These are phyloP conservation scores for Pugionium dolabratum DNA, from an alignment of 345 rosid species.

Conservation along the genomic window DNA sequence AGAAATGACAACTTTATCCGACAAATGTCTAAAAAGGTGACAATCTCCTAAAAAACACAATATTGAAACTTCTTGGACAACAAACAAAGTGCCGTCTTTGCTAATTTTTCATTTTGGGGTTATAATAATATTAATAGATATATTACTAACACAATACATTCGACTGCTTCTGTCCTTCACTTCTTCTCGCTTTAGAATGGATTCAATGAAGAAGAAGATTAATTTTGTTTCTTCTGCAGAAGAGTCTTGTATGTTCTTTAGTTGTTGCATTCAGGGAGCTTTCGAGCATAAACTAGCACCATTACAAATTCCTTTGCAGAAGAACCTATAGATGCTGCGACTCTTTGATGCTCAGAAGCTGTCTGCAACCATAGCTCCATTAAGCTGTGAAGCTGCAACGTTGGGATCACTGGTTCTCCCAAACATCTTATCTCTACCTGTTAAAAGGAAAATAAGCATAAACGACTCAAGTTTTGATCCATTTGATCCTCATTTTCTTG, in stretches of 20 bases:
- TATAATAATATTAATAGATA: not conserved
- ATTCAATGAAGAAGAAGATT: not conserved
- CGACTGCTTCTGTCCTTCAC: constrained; percentile 19
- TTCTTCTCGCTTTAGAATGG: not conserved
- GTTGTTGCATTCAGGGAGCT: constrained; percentile 41
- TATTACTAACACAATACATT: constrained; percentile 21
- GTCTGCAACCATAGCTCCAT: constrained; percentile 78
- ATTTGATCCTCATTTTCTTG: not conserved
- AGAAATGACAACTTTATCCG: not conserved
- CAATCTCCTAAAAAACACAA: constrained; percentile 2
- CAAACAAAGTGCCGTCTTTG: not conserved
- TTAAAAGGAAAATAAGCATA: not conserved
- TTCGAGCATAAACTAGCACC: constrained; percentile 79
- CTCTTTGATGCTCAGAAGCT: constrained; percentile 55
- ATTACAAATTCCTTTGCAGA: constrained; percentile 91
- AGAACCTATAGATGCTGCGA: constrained; percentile 64
- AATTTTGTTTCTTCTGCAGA: constrained; percentile 21
- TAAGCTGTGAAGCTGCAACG: constrained; percentile 61
- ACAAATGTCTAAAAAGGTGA: not conserved
- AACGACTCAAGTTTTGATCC: not conserved
- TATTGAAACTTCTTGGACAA: constrained; percentile 22
- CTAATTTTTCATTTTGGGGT: constrained; percentile 9
- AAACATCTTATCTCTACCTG: constrained; percentile 88
- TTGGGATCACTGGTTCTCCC: constrained; percentile 79
- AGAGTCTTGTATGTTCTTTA: constrained; percentile 16